Evolutionary conservation across 2,329 filamentous ascomycete species (phyloP).

Genomic region (Trichoderma atrobrunneum): DNA sequence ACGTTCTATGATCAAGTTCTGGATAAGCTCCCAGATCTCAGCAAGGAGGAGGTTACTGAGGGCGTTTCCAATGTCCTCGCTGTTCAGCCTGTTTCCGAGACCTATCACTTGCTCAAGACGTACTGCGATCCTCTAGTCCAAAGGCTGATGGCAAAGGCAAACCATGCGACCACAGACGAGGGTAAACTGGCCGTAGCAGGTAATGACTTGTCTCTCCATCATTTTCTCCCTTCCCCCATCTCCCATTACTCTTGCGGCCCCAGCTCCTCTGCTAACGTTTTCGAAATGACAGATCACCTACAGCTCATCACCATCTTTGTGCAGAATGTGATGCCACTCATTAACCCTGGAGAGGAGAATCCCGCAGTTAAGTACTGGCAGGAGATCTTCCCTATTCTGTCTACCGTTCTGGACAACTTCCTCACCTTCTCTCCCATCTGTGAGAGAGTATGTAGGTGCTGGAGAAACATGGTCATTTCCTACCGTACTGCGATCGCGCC

Average conservation of each 20-base stretch:
- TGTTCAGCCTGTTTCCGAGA: constrained; percentile 74
- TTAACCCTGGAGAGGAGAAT: constrained; percentile 70
- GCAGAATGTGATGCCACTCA: constrained; percentile 71
- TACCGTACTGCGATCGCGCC: constrained; percentile 88
- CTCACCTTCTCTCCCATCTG: constrained; percentile 82
- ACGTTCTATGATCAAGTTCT: constrained; percentile 88
- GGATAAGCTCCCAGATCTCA: constrained; percentile 77
- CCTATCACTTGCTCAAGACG: constrained; percentile 82
- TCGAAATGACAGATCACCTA: constrained; percentile 65
- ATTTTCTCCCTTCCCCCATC: not conserved
- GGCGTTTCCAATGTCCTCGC: constrained; percentile 90
- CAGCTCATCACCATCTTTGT: constrained; percentile 91
- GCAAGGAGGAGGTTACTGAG: constrained; percentile 94
- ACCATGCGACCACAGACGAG: constrained; percentile 77
- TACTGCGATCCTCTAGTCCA: constrained; percentile 90
- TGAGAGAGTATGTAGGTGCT: constrained; percentile 90
- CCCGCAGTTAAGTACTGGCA: constrained; percentile 95
- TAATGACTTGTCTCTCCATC: constrained; percentile 37
- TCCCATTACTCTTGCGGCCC: not conserved
- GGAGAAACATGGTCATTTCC: constrained; percentile 95
- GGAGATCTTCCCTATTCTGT: constrained; percentile 84
- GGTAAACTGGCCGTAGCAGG: constrained; percentile 83
- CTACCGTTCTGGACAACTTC: constrained; percentile 85
- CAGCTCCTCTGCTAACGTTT: constrained; percentile 22
- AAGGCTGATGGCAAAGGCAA: constrained; percentile 81